phyloP scores from a whole-genome alignment of 2,329 filamentous ascomycete species.

The Neonectria faginata region DNA sequence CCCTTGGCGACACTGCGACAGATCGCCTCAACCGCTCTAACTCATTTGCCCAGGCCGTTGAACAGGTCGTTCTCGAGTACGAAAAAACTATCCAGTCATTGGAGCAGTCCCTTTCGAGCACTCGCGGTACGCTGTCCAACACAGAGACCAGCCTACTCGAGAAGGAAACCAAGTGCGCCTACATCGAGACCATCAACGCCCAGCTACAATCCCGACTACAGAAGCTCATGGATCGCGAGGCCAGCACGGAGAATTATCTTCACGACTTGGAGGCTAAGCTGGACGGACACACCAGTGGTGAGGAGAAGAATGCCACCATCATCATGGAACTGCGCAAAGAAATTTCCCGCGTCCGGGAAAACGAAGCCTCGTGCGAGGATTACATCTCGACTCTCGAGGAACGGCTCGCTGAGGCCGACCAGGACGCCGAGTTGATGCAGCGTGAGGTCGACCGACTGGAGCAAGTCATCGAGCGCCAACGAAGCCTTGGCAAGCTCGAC shows the following conservation, averaged over 20 bases:
- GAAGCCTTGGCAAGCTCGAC: slow-evolving; percentile 94
- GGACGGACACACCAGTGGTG: slow-evolving; percentile 88
- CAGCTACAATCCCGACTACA: slow-evolving; percentile 92
- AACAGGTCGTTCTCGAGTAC: slow-evolving; percentile 96
- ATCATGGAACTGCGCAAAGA: slow-evolving; percentile 92
- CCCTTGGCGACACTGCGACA: slow-evolving; percentile 80
- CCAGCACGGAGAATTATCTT: slow-evolving; percentile 91
- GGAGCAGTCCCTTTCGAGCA: slow-evolving; percentile 91
- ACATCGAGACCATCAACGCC: slow-evolving; percentile 89
- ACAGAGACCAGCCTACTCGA: slow-evolving; percentile 91
- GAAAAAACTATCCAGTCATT: slow-evolving; percentile 97
- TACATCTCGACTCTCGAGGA: slow-evolving; percentile 98
- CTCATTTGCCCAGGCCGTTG: slow-evolving; percentile 94
- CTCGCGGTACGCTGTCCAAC: slow-evolving; percentile 82
- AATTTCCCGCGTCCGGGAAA: slow-evolving; percentile 86
- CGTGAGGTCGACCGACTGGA: slow-evolving; percentile 94
- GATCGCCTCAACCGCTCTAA: slow-evolving; percentile 94
- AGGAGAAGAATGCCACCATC: slow-evolving; percentile 90
- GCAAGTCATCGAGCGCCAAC: slow-evolving; percentile 93
- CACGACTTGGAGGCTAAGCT: slow-evolving; percentile 92
- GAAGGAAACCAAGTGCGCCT: slow-evolving; percentile 93
- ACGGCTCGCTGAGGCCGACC: slow-evolving; percentile 92
- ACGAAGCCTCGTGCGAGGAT: slow-evolving; percentile 90
- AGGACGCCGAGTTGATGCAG: slow-evolving; percentile 96
- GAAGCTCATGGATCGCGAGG: slow-evolving; percentile 91